phyloP scores from a whole-genome alignment of 768 basidiomycete species.

The Mrakia blollopis region DNA sequence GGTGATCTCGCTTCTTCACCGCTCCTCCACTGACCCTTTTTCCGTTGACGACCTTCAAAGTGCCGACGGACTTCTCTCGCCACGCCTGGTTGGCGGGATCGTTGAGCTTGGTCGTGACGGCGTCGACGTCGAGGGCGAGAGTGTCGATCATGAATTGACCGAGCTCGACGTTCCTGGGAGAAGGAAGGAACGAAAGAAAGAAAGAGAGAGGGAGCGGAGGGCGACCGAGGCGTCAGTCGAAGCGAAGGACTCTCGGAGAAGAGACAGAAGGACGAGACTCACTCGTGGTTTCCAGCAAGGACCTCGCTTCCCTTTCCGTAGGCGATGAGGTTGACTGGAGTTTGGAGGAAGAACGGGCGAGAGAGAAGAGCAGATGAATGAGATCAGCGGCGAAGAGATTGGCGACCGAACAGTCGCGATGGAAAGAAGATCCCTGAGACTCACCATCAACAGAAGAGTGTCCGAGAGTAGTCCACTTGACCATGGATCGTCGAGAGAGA shows the following conservation, averaged over 20 bases:
- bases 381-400: too few relatives aligned
- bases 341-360: too few relatives aligned
- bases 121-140: slow-evolving; percentile 15
- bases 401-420: too few relatives aligned
- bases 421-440: too few relatives aligned
- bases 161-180: slow-evolving; percentile 23
- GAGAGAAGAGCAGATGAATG: too few relatives aligned
- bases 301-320: slow-evolving; percentile 23
- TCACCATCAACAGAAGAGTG: slow-evolving; percentile 14
- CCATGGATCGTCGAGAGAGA: slow-evolving; percentile 23
- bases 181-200: not conserved
- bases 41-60: slow-evolving; percentile 25
- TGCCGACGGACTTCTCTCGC: slow-evolving; percentile 13
- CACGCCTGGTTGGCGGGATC: slow-evolving; percentile 3
- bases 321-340: slow-evolving; percentile 21
- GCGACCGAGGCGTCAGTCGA: not conserved
- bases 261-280: too few relatives aligned
- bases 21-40: slow-evolving; percentile 19
- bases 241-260: too few relatives aligned
- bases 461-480: slow-evolving; percentile 2
- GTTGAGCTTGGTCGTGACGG: slow-evolving; percentile 22
- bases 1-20: not conserved
- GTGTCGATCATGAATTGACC: slow-evolving; percentile 25
- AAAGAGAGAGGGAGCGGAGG: not conserved
- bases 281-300: slow-evolving; percentile 19